These are phyloP conservation scores for Stygiomarasmius scandens DNA, from an alignment of 1,284 basidiomycete genomes.

Conservation along the genomic window DNA sequence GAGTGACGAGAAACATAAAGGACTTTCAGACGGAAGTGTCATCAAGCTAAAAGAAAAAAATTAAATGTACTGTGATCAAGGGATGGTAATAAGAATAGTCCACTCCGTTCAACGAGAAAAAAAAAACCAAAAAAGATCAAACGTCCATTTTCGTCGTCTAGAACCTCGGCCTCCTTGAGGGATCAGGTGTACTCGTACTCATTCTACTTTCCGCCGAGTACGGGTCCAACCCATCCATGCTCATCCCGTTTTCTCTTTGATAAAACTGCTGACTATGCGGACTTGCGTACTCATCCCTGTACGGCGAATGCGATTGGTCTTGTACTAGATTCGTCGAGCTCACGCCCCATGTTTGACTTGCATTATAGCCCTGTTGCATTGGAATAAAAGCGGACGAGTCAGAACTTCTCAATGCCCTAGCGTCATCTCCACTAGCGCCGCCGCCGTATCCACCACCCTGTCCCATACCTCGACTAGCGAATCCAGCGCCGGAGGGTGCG, in stretches of 20 bases:
- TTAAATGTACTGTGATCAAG: no score
- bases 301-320: constrained; percentile 40
- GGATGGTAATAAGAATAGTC: no score
- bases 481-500: constrained; percentile 17
- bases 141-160: not conserved
- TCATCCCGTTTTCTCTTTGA: constrained; percentile 37
- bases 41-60: no score
- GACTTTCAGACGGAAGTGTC: no score
- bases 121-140: no score
- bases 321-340: constrained; percentile 33
- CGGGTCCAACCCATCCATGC: constrained; percentile 40
- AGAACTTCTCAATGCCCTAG: constrained; percentile 35
- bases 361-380: constrained; percentile 50
- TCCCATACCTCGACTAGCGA: constrained; percentile 6
- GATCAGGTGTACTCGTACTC: constrained; percentile 16
- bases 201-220: constrained; percentile 22
- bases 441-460: constrained; percentile 8
- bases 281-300: constrained; percentile 43
- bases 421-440: constrained; percentile 12
- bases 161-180: not conserved
- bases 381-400: constrained; percentile 57
- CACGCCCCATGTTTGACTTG: constrained; percentile 52
- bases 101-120: no score
- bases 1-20: no score
- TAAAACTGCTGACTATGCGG: constrained; percentile 17